Percentiles rank a stretch among this genome's conserved stretches.
Evolutionary conservation across 1,284 basidiomycete species (phyloP).

Genomic region (Microbotryomycetes sp.): DNA sequence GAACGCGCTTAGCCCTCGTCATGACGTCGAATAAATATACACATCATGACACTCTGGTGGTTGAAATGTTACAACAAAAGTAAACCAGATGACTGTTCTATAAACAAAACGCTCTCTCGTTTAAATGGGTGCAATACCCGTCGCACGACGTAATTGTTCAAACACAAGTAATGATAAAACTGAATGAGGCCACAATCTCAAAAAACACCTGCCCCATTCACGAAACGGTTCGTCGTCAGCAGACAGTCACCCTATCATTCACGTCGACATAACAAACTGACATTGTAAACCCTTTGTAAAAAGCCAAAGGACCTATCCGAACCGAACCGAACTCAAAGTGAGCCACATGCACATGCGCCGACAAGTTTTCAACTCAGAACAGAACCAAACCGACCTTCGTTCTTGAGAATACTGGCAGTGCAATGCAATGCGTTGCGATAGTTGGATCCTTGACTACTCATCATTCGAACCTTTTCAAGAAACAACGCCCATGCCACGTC

Average conservation of each 20-base stretch:
- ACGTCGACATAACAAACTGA: too few species aligned
- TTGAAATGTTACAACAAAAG: too few species aligned
- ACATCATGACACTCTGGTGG: too few species aligned
- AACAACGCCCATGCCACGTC: not conserved
- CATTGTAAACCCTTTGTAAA: slow-evolving; percentile 35
- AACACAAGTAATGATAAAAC: slow-evolving; percentile 34
- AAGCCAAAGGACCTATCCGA: slow-evolving; percentile 29
- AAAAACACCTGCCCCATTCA: slow-evolving; percentile 30
- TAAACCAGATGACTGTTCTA: too few species aligned
- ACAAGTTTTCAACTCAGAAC: not conserved
- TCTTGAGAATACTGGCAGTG: slow-evolving; percentile 27
- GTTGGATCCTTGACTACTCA: slow-evolving; percentile 32
- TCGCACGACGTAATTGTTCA: slow-evolving; percentile 28
- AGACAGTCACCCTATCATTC: too few species aligned
- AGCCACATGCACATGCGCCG: not conserved
- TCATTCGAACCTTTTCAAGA: slow-evolving; percentile 25
- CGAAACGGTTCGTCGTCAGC: too few species aligned
- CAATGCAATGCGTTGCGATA: slow-evolving; percentile 32
- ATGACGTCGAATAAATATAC: too few species aligned
- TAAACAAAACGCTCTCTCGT: too few species aligned
- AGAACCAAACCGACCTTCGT: slow-evolving; percentile 23
- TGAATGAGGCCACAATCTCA: slow-evolving; percentile 31
- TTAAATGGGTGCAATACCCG: slow-evolving; percentile 33
- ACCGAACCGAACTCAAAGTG: not conserved
- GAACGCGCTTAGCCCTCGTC: too few species aligned